Percentiles rank a stretch among this genome's conserved stretches.
Evolutionary conservation across 345 rosid species (phyloP).

Genomic region (Trapa incisa): DNA sequence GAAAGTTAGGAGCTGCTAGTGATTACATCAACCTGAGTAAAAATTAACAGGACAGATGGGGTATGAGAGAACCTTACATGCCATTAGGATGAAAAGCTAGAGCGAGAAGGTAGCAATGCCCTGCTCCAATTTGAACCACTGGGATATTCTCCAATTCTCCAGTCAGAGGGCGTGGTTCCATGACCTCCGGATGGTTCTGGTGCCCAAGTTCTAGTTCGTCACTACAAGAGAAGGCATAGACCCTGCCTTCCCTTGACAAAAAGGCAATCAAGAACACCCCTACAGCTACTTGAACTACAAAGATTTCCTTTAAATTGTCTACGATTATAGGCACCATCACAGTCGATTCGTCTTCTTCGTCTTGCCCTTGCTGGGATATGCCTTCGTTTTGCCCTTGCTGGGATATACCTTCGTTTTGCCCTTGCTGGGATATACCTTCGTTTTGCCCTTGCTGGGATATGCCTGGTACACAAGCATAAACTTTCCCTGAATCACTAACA

Average conservation of each 20-base stretch:
- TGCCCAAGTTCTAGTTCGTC: conserved; percentile 66
- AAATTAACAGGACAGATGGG: background rate
- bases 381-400: no score
- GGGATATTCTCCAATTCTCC: conserved; percentile 79
- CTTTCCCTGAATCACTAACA: conserved; percentile 78
- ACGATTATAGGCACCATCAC: conserved; percentile 23
- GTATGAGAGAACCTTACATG: conserved; percentile 43
- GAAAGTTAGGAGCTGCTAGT: background rate
- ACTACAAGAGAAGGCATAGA: conserved; percentile 91
- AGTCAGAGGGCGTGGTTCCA: conserved; percentile 66
- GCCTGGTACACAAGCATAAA: conserved; percentile 73
- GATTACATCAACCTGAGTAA: background rate
- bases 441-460: conserved; percentile 17
- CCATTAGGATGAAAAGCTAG: conserved; percentile 83
- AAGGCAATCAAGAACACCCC: conserved; percentile 83
- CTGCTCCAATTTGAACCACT: conserved; percentile 83
- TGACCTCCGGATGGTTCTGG: conserved; percentile 46
- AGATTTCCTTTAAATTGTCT: conserved; percentile 63
- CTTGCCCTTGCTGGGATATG: conserved; percentile 26
- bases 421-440: no score
- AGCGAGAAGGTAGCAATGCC: conserved; percentile 91
- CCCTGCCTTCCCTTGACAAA: conserved; percentile 84
- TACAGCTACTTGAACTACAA: conserved; percentile 82
- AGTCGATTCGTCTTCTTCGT: background rate
- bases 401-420: no score